phyloP scores from a whole-genome alignment of 768 basidiomycete genomes.

The Psilocybe cubensis region DNA sequence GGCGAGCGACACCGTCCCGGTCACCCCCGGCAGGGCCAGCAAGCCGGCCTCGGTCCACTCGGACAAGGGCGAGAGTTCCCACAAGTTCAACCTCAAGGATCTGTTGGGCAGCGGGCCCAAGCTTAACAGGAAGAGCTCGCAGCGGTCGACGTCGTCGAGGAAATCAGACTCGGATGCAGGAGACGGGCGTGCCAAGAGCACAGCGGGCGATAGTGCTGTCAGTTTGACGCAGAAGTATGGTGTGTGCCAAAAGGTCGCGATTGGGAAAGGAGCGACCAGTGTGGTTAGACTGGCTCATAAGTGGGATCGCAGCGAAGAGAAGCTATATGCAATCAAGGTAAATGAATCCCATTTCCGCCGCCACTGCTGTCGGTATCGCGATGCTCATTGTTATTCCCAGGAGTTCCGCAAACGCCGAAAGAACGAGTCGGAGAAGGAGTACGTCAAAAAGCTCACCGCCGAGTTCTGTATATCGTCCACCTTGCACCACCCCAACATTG shows the following conservation, averaged over 20 bases:
- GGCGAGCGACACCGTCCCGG: slow-evolving; percentile 25
- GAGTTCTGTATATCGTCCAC: slow-evolving; percentile 99
- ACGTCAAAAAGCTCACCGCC: slow-evolving; percentile 99
- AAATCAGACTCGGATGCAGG: slow-evolving; percentile 70
- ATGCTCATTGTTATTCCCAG: slow-evolving; percentile 41
- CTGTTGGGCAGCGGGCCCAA: slow-evolving; percentile 77
- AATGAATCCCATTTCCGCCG: slow-evolving; percentile 25
- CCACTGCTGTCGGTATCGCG: slow-evolving; percentile 4
- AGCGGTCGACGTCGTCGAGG: slow-evolving; percentile 64
- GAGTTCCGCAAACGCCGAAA: slow-evolving; percentile 98
- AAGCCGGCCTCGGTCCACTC: slow-evolving; percentile 51
- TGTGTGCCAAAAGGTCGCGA: slow-evolving; percentile 94
- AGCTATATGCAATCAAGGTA: slow-evolving; percentile 97
- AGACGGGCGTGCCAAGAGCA: slow-evolving; percentile 38
- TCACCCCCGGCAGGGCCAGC: slow-evolving; percentile 28
- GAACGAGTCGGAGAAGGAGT: slow-evolving; percentile 99
- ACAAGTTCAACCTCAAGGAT: slow-evolving; percentile 85
- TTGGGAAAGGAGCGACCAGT: slow-evolving; percentile 98
- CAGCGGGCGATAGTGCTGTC: slow-evolving; percentile 45
- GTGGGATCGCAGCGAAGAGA: slow-evolving; percentile 97
- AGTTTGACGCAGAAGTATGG: slow-evolving; percentile 89
- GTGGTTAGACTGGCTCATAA: slow-evolving; percentile 97
- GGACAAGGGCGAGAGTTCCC: slow-evolving; percentile 55
- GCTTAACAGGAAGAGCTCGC: slow-evolving; percentile 67
- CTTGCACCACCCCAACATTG: slow-evolving; percentile 90